A percentile compares a stretch with the other conserved stretches of the same genome.
phyloP scores from a whole-genome alignment of 2,329 filamentous ascomycete genomes.

The Xylaria hypoxylon region DNA sequence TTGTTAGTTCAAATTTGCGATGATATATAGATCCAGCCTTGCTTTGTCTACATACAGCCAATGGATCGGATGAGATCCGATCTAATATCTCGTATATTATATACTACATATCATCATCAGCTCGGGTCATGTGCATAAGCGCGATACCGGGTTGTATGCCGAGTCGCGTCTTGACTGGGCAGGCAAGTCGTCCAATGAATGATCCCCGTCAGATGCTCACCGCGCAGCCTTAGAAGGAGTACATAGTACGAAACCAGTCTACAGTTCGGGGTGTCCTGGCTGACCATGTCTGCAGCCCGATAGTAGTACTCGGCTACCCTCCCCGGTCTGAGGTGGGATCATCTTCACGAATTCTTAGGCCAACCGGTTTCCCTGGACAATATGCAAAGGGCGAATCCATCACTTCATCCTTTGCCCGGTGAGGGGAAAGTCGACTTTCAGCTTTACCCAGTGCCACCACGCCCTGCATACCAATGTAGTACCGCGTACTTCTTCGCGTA shows the following conservation, averaged over 20 bases:
- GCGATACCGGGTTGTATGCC: background rate
- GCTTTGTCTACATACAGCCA: background rate
- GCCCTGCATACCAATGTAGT: background rate
- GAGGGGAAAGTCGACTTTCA: background rate
- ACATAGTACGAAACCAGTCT: background rate
- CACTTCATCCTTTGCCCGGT: background rate
- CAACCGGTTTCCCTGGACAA: background rate
- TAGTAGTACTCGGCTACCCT: background rate
- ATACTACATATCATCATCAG: background rate
- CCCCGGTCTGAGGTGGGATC: slow-evolving; percentile 2
- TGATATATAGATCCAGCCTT: background rate
- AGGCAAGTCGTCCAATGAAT: slow-evolving; percentile 1
- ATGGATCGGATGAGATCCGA: background rate
- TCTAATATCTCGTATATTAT: slow-evolving; percentile 4
- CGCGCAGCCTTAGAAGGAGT: background rate
- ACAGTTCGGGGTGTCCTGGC: background rate
- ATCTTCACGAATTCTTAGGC: background rate
- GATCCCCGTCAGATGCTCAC: background rate
- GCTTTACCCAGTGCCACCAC: background rate
- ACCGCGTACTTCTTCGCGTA: background rate
- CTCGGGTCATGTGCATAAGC: slow-evolving; percentile 12
- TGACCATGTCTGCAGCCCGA: background rate
- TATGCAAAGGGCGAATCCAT: background rate
- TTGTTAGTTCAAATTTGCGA: background rate
- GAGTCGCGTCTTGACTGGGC: background rate